A percentile compares a stretch with the other conserved stretches of the same genome.
Conservation (phyloP, 164 flowering plant species). For the Tinospora cordifolia region DNA sequence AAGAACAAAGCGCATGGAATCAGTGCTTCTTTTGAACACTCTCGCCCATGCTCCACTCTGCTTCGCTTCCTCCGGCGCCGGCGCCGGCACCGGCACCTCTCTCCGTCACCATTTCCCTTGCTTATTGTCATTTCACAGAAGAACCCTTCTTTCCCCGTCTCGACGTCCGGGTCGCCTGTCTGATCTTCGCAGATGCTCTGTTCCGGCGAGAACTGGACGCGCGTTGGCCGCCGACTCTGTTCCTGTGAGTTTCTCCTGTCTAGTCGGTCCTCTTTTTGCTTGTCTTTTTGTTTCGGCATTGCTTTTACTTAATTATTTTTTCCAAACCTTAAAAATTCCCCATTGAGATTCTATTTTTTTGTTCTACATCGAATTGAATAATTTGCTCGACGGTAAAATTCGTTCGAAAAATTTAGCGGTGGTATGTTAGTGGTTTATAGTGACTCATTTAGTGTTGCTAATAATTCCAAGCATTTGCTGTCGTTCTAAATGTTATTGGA, state of each 20-base stretch:
- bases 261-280: neutral
- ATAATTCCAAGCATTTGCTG: too few species aligned
- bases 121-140: slow-evolving; percentile 8
- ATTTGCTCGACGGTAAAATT: neutral
- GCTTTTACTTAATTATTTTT: neutral
- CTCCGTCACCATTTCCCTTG: slow-evolving; percentile 20
- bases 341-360: neutral
- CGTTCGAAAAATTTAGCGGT: too few species aligned
- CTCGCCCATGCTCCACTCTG: slow-evolving; percentile 9
- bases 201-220: slow-evolving; percentile 16
- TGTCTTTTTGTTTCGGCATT: neutral
- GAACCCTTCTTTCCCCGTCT: neutral
- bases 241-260: slow-evolving; percentile 21
- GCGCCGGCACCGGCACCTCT: neutral
- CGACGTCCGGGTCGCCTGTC: neutral
- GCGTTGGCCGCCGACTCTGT: slow-evolving; percentile 30
- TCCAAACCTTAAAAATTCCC: too few species aligned
- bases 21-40: slow-evolving; percentile 16
- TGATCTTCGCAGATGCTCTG: slow-evolving; percentile 5
- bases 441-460: too few species aligned
- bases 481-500: too few species aligned
- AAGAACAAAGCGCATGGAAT: slow-evolving; percentile 10
- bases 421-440: too few species aligned
- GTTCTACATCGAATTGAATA: neutral
- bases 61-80: neutral